Conservation (phyloP, 2,329 filamentous ascomycete genomes). For the Cercospora berteroae region DNA sequence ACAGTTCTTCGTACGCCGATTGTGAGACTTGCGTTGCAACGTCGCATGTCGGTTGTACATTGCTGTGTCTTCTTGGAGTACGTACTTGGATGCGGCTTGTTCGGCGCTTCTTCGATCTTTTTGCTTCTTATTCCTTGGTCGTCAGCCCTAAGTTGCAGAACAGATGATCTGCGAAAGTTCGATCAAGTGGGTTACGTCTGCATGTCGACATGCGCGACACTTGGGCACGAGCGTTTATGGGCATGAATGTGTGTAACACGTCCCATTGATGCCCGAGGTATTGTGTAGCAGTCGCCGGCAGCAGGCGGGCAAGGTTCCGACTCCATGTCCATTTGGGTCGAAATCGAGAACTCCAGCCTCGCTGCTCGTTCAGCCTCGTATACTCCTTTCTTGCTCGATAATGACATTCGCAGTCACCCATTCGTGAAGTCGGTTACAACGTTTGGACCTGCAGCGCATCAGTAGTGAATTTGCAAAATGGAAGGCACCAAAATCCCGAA, state of each 20-base stretch:
- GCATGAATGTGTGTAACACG: not conserved
- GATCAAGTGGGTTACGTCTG: not conserved
- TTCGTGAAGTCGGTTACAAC: not conserved
- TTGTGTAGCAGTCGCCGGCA: not conserved
- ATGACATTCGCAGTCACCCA: not conserved
- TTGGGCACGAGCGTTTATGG: not conserved
- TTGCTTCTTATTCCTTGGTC: not conserved
- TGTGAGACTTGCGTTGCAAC: not conserved
- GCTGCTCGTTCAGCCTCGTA: not conserved
- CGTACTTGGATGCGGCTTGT: not conserved
- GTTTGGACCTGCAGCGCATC: not conserved
- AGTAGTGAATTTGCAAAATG: not conserved
- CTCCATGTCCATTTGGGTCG: not conserved
- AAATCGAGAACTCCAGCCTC: not conserved
- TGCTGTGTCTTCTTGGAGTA: not conserved
- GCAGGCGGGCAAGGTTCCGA: not conserved
- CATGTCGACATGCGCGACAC: not conserved
- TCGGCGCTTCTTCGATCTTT: not conserved
- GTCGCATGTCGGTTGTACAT: not conserved
- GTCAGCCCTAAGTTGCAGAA: not conserved
- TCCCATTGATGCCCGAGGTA: not conserved
- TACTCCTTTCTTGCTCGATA: not conserved
- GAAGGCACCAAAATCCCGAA: not conserved
- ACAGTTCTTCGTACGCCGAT: not conserved
- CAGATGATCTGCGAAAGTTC: not conserved